Base-by-base conservation (phyloP, 2,329 filamentous ascomycete genomes). In the Cadophora malorum region DNA sequence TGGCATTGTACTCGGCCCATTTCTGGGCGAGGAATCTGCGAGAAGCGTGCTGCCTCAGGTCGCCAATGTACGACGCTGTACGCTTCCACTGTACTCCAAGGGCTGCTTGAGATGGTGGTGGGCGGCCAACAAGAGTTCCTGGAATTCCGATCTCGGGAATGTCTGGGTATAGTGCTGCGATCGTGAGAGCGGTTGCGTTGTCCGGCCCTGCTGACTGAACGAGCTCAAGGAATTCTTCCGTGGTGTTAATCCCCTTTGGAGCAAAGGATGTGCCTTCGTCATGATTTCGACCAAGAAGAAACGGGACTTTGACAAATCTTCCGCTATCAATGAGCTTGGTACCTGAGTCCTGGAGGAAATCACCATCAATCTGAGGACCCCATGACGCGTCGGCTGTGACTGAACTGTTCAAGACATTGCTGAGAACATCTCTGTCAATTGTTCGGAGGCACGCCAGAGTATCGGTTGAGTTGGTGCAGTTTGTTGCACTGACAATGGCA, bases 201-300 rank as follows among this genome's bases (percentile, higher is more conserved):
- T 72, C 65, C 21, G 68, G 65, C 3, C 69, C 68, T 10, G 45
- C 33, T 47, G 61, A 41, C 12, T 19, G 19, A 2, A 71, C 63
- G 7, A 49, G n/a, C 21, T 64, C 53, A 2, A 69, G 38, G 53
- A 89, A 86, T 61, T 88, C 80, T 6, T 79, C 81, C 0, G 83
- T 84, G 1, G 83, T 86, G 74, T 89, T 84, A 69, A 90, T 83
- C 19, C 83, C 84, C 6, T 69, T 76, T 12, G 83, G 81, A 0
- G 81, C 84, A 73, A 90, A 90, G 0, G 80, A 79, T 0, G 84
- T 84, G 2, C 88, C 90, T 75, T 92, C 90, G 72, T 92, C 90
- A 0, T 84, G 84, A 76, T 91, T 91, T 45, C 84, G 84, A 7
- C 90, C 90, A 41, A 84, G 80, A 7, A 92, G 81, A 55, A 91